Evolutionary conservation across 768 basidiomycete species (phyloP).

Genomic region (Pleurotus ostreatus): DNA sequence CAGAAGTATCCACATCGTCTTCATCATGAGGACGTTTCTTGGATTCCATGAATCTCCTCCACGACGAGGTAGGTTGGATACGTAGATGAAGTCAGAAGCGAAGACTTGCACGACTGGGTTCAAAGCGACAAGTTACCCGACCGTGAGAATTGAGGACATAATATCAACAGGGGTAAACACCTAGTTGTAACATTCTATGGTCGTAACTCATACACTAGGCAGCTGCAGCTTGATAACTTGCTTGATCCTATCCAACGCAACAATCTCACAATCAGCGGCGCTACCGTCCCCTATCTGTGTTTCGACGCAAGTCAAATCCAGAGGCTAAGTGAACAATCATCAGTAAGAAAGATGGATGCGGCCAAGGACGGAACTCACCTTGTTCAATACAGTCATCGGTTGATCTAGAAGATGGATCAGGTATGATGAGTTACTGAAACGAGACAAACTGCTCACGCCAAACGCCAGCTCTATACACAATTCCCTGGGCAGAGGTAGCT

Average conservation of each 20-base stretch:
- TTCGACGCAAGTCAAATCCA: constrained; percentile 89
- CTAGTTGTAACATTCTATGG: too few relatives aligned
- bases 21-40: constrained; percentile 60
- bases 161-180: too few relatives aligned
- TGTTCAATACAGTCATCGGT: constrained; percentile 81
- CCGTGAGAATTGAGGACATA: not conserved
- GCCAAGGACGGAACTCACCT: constrained; percentile 37
- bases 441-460: constrained; percentile 69
- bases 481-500: constrained; percentile 77
- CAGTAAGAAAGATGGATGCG: constrained; percentile 10
- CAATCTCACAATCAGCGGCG: constrained; percentile 80
- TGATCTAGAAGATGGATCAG: constrained; percentile 57
- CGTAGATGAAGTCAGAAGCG: too few relatives aligned
- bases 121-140: not conserved
- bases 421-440: not conserved
- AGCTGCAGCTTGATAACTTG: constrained; percentile 31
- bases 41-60: constrained; percentile 40
- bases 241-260: constrained; percentile 42
- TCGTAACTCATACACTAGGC: constrained; percentile 10
- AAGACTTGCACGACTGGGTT: not conserved
- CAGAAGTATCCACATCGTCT: constrained; percentile 35
- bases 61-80: not conserved
- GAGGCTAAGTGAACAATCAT: constrained; percentile 36
- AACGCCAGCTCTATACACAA: constrained; percentile 76
- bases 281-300: constrained; percentile 86